Conservation (phyloP, 805 yeast genomes). For the Starmerella ratchasimensis region DNA sequence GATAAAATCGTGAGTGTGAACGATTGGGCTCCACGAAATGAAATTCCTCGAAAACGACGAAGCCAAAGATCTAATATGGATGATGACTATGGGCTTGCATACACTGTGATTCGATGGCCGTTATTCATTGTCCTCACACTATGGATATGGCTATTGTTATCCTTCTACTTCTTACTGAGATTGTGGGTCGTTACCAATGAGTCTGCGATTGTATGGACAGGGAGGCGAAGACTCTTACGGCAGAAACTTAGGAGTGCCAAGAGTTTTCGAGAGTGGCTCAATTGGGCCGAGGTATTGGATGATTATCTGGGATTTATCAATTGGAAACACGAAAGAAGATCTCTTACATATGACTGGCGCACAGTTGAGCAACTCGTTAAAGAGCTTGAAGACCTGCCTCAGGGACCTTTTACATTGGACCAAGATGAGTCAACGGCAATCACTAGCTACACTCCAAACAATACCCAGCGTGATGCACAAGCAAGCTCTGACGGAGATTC, state of each 20-base stretch:
- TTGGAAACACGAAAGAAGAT: constrained; percentile 50
- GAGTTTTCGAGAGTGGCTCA: constrained; percentile 49
- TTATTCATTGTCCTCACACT: constrained; percentile 36
- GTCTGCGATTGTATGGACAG: constrained; percentile 45
- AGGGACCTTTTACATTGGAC: constrained; percentile 19
- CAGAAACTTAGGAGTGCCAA: constrained; percentile 36
- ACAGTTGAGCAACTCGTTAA: constrained; percentile 39
- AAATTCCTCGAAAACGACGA: constrained; percentile 5
- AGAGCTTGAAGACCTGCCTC: constrained; percentile 28
- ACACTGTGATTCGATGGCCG: constrained; percentile 51
- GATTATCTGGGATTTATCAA: constrained; percentile 41
- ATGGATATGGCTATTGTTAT: constrained; percentile 42
- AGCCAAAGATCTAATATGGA: constrained; percentile 8
- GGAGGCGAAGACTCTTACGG: constrained; percentile 39
- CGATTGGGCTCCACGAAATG: constrained; percentile 17
- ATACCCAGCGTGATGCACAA: no score
- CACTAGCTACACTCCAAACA: no score
- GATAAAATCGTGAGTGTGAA: constrained; percentile 21
- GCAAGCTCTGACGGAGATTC: no score
- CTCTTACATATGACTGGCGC: constrained; percentile 54
- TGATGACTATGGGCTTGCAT: constrained; percentile 29
- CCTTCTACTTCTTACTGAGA: constrained; percentile 40
- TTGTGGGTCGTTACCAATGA: constrained; percentile 52
- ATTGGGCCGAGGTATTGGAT: constrained; percentile 46
- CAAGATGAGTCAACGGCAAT: no score